These are phyloP conservation scores for Penicillium thymicola DNA, from an alignment of 2,329 filamentous ascomycete species.

Conservation along the genomic window DNA sequence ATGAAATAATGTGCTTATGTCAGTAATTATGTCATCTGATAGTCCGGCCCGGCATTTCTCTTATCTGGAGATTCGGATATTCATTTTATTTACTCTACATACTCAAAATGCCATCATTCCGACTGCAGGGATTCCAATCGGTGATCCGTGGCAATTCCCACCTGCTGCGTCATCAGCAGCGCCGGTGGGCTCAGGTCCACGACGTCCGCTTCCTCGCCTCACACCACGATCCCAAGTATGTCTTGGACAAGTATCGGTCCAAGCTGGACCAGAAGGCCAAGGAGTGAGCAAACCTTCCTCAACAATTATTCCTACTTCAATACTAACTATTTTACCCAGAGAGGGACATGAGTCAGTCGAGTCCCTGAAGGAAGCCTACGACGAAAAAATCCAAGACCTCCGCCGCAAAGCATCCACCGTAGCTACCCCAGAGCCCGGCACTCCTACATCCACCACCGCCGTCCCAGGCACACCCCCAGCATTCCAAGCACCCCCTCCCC, in stretches of 20 bases:
- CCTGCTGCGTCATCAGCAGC: constrained; percentile 52
- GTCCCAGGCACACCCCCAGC: constrained; percentile 38
- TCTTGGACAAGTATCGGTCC: constrained; percentile 80
- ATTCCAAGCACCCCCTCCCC: constrained; percentile 35
- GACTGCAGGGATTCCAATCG: constrained; percentile 50
- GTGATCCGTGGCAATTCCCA: constrained; percentile 34
- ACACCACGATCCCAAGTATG: constrained; percentile 60
- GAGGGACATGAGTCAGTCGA: constrained; percentile 62
- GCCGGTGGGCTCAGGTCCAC: constrained; percentile 86
- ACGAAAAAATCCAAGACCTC: constrained; percentile 73
- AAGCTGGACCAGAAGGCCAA: constrained; percentile 82
- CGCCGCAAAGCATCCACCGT: constrained; percentile 63
- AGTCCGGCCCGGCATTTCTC: background rate
- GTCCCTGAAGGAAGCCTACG: constrained; percentile 72
- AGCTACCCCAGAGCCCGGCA: constrained; percentile 45
- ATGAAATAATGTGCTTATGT: background rate
- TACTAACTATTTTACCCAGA: constrained; percentile 50
- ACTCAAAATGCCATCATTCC: constrained; percentile 49
- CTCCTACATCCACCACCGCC: constrained; percentile 21
- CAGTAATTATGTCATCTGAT: constrained; percentile 9
- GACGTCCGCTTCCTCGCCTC: constrained; percentile 88
- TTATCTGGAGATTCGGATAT: constrained; percentile 3
- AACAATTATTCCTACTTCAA: background rate
- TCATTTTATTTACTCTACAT: background rate
- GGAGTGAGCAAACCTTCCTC: constrained; percentile 44